A percentile compares a stretch with the other conserved stretches of the same genome.
These are phyloP conservation scores for Malassezia japonica DNA, from an alignment of 1,284 basidiomycete species.

Conservation along the genomic window DNA sequence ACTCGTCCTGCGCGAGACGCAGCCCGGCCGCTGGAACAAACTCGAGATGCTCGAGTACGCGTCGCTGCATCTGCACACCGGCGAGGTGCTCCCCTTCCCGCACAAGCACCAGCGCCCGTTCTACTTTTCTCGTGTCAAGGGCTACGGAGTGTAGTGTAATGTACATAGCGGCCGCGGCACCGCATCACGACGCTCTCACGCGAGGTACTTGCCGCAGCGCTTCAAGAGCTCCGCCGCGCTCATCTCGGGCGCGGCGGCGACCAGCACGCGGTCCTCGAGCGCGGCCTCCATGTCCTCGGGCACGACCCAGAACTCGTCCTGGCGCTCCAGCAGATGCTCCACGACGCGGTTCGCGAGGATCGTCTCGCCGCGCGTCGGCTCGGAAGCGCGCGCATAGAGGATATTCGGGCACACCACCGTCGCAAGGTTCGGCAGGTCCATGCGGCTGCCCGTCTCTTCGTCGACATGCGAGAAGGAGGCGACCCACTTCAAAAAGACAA, in stretches of 20 bases:
- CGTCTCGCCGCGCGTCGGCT: constrained; percentile 83
- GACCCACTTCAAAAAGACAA: constrained; percentile 98
- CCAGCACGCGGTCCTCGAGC: constrained; percentile 39
- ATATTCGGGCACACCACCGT: constrained; percentile 96
- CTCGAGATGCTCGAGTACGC: constrained; percentile 67
- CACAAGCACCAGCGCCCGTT: constrained; percentile 77
- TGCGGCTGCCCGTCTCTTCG: constrained; percentile 94
- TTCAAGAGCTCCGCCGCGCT: constrained; percentile 38
- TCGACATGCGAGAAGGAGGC: constrained; percentile 97
- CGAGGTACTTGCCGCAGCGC: constrained; percentile 39
- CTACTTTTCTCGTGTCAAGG: constrained; percentile 68
- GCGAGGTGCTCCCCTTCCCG: constrained; percentile 62
- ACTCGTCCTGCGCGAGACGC: constrained; percentile 65
- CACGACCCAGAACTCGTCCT: constrained; percentile 66
- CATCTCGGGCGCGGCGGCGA: constrained; percentile 34
- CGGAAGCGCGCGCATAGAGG: constrained; percentile 70
- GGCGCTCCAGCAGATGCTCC: constrained; percentile 66
- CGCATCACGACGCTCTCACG: constrained; percentile 23
- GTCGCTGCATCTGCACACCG: constrained; percentile 57
- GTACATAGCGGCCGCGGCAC: background rate
- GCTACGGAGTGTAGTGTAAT: constrained; percentile 30
- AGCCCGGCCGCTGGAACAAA: constrained; percentile 65
- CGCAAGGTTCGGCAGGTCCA: constrained; percentile 94
- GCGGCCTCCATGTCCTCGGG: constrained; percentile 38
- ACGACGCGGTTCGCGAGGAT: constrained; percentile 67